phyloP scores from a whole-genome alignment of 78 protist species.

The Dictyostelium capitatum region DNA sequence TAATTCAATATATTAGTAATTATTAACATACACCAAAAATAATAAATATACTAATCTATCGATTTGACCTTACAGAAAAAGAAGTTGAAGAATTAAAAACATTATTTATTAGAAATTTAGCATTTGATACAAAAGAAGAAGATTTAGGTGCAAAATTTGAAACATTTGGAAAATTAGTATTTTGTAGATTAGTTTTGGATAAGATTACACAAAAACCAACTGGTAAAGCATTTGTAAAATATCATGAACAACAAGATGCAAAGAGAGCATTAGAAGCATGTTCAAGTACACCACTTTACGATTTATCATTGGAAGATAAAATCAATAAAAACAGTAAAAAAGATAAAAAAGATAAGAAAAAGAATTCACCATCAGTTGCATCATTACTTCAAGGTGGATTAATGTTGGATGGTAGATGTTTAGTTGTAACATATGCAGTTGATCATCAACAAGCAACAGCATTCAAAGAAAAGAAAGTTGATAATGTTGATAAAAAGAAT shows the following conservation, averaged over 20 bases:
- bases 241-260: conserved; percentile 6
- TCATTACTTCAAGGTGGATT: conserved; percentile 70
- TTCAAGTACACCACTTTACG: conserved; percentile 21
- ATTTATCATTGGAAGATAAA: conserved; percentile 24
- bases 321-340: conserved; percentile 14
- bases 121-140: conserved; percentile 70
- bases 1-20: neutral
- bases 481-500: conserved; percentile 46
- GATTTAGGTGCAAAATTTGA: conserved; percentile 31
- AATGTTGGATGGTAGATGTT: conserved; percentile 48
- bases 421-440: conserved; percentile 43
- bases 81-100: conserved; percentile 66
- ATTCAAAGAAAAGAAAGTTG: conserved; percentile 42
- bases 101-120: conserved; percentile 69
- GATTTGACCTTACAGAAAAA: conserved; percentile 18
- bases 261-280: conserved; percentile 22
- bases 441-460: conserved; percentile 61
- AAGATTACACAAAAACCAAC: conserved; percentile 37
- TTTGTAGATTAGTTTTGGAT: conserved; percentile 62
- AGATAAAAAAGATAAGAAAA: conserved; percentile 21
- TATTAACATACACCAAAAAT: neutral
- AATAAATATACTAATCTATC: neutral
- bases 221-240: conserved; percentile 74
- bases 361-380: conserved; percentile 23
- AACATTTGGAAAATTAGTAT: conserved; percentile 39